phyloP scores from a whole-genome alignment of 495 filamentous ascomycete species.

The Neurospora sp. region DNA sequence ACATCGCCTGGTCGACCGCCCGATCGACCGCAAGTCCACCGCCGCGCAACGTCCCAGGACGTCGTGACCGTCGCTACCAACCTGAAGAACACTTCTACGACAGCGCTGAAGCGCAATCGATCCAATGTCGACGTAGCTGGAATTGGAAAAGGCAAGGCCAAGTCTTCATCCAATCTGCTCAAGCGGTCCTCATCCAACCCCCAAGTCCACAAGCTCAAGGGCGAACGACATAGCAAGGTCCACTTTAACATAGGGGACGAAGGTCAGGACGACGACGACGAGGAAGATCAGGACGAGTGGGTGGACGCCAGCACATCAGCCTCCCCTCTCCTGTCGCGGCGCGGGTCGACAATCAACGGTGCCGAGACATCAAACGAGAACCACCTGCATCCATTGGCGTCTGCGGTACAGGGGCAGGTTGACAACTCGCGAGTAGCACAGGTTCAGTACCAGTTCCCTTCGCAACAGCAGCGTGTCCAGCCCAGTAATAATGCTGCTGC shows the following conservation, averaged over 20 bases:
- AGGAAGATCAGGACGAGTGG: conserved; percentile 40
- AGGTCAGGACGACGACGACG: conserved; percentile 24
- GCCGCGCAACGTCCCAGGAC: conserved; percentile 33
- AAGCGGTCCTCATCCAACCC: conserved; percentile 36
- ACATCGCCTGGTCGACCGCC: conserved; percentile 7
- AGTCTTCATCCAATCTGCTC: conserved; percentile 34
- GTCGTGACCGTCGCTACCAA: conserved; percentile 15
- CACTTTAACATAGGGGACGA: conserved; percentile 45
- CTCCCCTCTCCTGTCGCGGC: conserved; percentile 43
- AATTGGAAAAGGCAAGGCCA: conserved; percentile 24
- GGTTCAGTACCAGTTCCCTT: not conserved
- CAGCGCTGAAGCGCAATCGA: conserved; percentile 37
- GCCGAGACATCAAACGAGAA: conserved; percentile 17
- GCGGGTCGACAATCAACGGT: conserved; percentile 33
- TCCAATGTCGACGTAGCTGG: conserved; percentile 34
- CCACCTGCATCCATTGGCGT: not conserved
- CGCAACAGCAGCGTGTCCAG: not conserved
- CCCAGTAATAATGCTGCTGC: not conserved
- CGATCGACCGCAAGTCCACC: conserved; percentile 13
- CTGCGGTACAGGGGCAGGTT: conserved; percentile 7
- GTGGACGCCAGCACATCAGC: conserved; percentile 46
- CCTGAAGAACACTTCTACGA: conserved; percentile 36
- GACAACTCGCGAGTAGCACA: not conserved
- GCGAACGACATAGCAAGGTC: conserved; percentile 26
- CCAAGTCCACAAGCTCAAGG: conserved; percentile 27